These are phyloP conservation scores for Eimeria brunetti DNA, from an alignment of 169 alveolate species.

Conservation along the genomic window DNA sequence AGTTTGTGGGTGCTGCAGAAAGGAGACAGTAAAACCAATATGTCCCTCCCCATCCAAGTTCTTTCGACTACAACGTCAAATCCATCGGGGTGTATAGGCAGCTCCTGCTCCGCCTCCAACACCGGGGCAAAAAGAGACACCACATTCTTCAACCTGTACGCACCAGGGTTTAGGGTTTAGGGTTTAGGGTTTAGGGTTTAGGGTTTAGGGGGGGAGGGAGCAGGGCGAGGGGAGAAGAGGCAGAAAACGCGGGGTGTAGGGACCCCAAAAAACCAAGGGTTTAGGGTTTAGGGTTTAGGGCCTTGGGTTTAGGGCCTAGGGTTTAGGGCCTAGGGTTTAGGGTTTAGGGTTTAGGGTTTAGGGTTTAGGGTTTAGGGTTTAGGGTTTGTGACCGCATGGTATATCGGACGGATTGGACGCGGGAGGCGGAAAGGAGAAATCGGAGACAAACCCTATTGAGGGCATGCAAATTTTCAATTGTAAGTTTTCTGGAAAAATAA, in stretches of 20 bases:
- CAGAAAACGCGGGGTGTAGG: background rate
- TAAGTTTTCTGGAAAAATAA: background rate
- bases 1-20: slow-evolving; percentile 45
- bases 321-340: slow-evolving; percentile 37
- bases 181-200: slow-evolving; percentile 1
- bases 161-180: background rate
- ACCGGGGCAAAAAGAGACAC: slow-evolving; percentile 47
- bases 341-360: slow-evolving; percentile 9
- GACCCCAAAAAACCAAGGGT: too few relatives aligned
- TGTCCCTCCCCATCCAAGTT: slow-evolving; percentile 68
- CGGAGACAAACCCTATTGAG: slow-evolving; percentile 7
- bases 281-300: background rate
- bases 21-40: background rate
- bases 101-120: slow-evolving; percentile 12
- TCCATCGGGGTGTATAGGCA: slow-evolving; percentile 14
- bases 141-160: background rate
- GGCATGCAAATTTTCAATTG: slow-evolving; percentile 9
- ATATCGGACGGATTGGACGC: background rate
- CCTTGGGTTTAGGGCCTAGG: background rate
- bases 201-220: background rate
- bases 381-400: slow-evolving; percentile 10
- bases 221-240: background rate
- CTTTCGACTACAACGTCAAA: slow-evolving; percentile 61
- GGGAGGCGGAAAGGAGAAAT: slow-evolving; percentile 23
- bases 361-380: slow-evolving; percentile 1